Evolutionary conservation across 768 basidiomycete genomes (phyloP).

Genomic region (Tulasnella sp.): DNA sequence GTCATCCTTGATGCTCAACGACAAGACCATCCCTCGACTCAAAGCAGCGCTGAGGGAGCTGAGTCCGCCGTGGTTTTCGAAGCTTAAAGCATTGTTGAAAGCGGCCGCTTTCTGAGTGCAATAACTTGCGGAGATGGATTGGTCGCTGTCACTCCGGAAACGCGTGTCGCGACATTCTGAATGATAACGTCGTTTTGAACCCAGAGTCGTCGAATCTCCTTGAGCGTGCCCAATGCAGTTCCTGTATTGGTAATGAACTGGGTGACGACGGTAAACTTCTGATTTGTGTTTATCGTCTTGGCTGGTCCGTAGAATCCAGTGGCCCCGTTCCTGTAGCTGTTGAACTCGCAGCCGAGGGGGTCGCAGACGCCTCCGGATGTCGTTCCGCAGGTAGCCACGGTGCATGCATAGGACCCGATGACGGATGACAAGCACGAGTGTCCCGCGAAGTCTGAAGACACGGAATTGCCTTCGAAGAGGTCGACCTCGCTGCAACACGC

Average conservation of each 20-base stretch:
- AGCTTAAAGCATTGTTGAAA: conserved; percentile 34
- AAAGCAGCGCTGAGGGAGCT: conserved; percentile 26
- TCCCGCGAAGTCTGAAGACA: background rate
- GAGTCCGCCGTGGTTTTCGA: conserved; percentile 33
- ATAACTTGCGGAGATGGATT: conserved; percentile 39
- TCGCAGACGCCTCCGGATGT: background rate
- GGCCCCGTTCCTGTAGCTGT: background rate
- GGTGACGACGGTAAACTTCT: conserved; percentile 7
- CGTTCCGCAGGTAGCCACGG: background rate
- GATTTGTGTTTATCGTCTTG: background rate
- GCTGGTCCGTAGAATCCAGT: conserved; percentile 3
- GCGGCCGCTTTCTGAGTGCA: conserved; percentile 35
- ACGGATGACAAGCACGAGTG: background rate
- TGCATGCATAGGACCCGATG: background rate
- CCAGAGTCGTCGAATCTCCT: background rate
- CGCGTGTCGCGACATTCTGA: background rate
- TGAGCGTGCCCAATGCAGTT: background rate
- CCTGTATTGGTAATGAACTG: conserved; percentile 2
- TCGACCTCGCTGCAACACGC: conserved; percentile 7
- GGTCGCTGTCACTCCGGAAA: background rate
- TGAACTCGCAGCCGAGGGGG: conserved; percentile 7
- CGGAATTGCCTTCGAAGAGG: background rate
- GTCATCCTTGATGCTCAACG: conserved; percentile 43
- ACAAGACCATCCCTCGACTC: conserved; percentile 36
- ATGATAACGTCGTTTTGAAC: background rate